Base-by-base conservation (phyloP, 345 rosid genomes). In the Linum usitatissimum region DNA sequence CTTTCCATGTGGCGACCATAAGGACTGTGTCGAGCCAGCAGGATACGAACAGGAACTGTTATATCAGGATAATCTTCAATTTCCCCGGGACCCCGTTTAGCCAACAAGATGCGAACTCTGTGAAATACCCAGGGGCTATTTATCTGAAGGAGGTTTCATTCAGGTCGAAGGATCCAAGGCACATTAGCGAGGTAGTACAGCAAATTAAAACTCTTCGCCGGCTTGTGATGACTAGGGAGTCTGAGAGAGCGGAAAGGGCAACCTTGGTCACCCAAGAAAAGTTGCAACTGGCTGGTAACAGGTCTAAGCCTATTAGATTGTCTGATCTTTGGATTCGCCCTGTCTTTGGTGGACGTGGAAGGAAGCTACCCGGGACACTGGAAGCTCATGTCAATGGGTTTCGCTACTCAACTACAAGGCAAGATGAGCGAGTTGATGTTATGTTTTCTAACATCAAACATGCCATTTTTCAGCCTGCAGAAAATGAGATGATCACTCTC, bases 401-500 rank as follows among this genome's bases (percentile, higher is more conserved):
- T 66, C 82, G 96, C 10, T 90, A 79, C 73, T 77, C 90, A 55
- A 90, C 96, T 5, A 75, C 86, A 28, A 86, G 91, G 75, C 75
- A 86, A 17, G 88, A 90, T 3, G 97, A 90, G 74, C 93, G 88
- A 0, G 90, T 87, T 48, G 99, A 93, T 51, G 62, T 90, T 40
- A 78, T 93, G 95, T 90, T 80, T 80, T 84, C 67, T 14, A 93
- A 90, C 73, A 74, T 90, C 64, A 93, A 93, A 66, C 96, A 93
- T 73, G 94, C 94, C 0, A 84, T 93, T 63, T 90, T 93, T 68
- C 99, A 87, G 78, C 94, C 99, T 17, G 96, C 99, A 57, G 97
- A 90, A 71, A 93, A 79, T 72, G 97, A 87, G 76, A 87, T 90
- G 97, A 83, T 86, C 60, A 85, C 97, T 60, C 82, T 93, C 40